Evolutionary conservation across 441 rosid species (phyloP).

Genomic region (Populus hybrid): DNA sequence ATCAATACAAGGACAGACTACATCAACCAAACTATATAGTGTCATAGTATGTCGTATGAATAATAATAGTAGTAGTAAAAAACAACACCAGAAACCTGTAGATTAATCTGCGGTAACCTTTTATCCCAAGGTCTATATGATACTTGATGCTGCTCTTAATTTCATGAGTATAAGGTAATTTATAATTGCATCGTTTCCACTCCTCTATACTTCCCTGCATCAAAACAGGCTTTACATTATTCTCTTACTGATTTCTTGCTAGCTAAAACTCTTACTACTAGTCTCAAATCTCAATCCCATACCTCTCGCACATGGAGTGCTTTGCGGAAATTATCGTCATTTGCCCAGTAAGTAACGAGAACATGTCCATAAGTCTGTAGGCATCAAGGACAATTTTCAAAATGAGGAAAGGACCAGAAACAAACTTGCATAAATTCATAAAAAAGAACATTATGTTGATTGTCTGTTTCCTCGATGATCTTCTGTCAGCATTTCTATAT

Average conservation of each 20-base stretch:
- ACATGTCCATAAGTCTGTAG: conserved; percentile 41
- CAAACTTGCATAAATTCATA: neutral
- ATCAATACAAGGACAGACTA: neutral
- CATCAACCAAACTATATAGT: neutral
- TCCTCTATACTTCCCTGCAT: conserved; percentile 33
- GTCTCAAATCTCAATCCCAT: no score
- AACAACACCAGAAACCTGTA: conserved; percentile 42
- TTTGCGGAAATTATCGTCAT: conserved; percentile 47
- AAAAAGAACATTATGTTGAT: no score
- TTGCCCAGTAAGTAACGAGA: conserved; percentile 50
- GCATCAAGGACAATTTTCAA: neutral
- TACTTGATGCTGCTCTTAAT: conserved; percentile 30
- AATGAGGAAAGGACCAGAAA: neutral
- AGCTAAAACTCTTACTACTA: conserved; percentile 1
- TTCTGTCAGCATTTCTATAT: neutral
- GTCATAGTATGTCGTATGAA: no score
- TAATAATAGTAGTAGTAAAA: no score
- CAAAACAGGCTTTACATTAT: neutral
- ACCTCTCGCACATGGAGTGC: conserved; percentile 47
- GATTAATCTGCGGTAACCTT: conserved; percentile 57
- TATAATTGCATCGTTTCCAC: conserved; percentile 56
- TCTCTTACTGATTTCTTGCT: neutral
- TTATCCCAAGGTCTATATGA: conserved; percentile 43
- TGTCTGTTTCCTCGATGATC: neutral
- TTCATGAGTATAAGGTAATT: conserved; percentile 36